Percentiles rank a stretch among this genome's conserved stretches.
Evolutionary conservation across 768 basidiomycete species (phyloP).

Genomic region (Jaapia argillacea): DNA sequence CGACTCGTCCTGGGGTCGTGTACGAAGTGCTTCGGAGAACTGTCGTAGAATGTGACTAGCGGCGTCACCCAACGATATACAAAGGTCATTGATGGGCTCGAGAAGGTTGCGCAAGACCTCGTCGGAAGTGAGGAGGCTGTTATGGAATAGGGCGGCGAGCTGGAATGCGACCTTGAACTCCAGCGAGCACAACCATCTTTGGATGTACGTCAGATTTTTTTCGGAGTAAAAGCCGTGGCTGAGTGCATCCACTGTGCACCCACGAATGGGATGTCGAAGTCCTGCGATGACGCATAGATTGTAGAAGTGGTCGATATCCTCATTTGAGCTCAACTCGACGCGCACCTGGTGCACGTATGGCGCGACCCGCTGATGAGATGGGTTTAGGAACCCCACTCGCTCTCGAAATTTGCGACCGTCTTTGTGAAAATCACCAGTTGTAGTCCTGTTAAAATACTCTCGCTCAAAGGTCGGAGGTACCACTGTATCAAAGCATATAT

Average conservation of each 20-base stretch:
- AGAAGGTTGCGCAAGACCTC: conserved; percentile 39
- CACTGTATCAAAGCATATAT: conserved; percentile 56
- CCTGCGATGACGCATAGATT: conserved; percentile 42
- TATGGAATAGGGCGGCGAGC: conserved; percentile 58
- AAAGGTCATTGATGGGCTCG: conserved; percentile 32
- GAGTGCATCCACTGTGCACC: conserved; percentile 39
- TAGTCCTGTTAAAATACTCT: conserved; percentile 44
- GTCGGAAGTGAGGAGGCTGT: conserved; percentile 48
- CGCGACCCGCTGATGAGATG: conserved; percentile 48
- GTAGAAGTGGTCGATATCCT: conserved; percentile 41
- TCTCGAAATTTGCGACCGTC: conserved; percentile 41
- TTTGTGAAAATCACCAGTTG: conserved; percentile 27
- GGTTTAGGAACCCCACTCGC: conserved; percentile 47
- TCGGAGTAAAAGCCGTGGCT: conserved; percentile 39
- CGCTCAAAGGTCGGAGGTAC: conserved; percentile 57
- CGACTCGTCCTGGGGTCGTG: conserved; percentile 29
- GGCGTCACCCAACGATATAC: conserved; percentile 17
- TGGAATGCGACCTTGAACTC: conserved; percentile 71
- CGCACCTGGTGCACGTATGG: conserved; percentile 69
- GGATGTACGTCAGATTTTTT: conserved; percentile 35
- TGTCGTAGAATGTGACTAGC: conserved; percentile 42
- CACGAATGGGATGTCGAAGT: conserved; percentile 19
- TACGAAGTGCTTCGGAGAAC: conserved; percentile 40
- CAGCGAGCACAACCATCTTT: conserved; percentile 32
- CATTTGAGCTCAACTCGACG: conserved; percentile 42